Evolutionary conservation across 345 rosid species (phyloP).

Genomic region (Brassica rapa): DNA sequence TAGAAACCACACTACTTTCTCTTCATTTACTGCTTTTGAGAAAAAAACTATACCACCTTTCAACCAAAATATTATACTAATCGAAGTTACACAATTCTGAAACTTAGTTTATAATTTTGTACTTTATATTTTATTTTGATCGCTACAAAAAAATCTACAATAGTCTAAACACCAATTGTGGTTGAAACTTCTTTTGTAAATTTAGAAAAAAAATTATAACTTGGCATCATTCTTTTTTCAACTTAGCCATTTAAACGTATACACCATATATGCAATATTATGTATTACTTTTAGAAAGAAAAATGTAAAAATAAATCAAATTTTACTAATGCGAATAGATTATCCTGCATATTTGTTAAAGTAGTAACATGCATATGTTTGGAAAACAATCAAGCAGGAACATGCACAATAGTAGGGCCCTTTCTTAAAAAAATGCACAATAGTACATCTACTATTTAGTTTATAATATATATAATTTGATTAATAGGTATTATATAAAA

Average conservation of each 20-base stretch:
- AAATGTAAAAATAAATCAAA: not conserved
- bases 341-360: slow-evolving; percentile 24
- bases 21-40: slow-evolving; percentile 15
- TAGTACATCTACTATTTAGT: not conserved
- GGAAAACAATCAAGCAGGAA: slow-evolving; percentile 27
- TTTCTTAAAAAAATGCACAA: no score
- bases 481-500: not conserved
- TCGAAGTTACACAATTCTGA: not conserved
- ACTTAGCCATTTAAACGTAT: not conserved
- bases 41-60: not conserved
- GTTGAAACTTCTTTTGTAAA: not conserved
- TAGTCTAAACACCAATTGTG: not conserved
- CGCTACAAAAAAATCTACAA: not conserved
- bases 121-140: not conserved
- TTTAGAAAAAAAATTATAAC: not conserved
- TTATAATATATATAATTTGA: not conserved
- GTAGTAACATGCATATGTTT: slow-evolving; percentile 32
- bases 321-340: slow-evolving; percentile 9
- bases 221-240: not conserved
- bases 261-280: not conserved
- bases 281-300: not conserved
- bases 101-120: not conserved
- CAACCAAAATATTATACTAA: not conserved
- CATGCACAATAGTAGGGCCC: slow-evolving; percentile 18
- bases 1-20: slow-evolving; percentile 3